Evolutionary conservation across 768 basidiomycete genomes (phyloP), one percentile per base, ranked within the genome.

Genomic region (Fomitopsis serialis): DNA sequence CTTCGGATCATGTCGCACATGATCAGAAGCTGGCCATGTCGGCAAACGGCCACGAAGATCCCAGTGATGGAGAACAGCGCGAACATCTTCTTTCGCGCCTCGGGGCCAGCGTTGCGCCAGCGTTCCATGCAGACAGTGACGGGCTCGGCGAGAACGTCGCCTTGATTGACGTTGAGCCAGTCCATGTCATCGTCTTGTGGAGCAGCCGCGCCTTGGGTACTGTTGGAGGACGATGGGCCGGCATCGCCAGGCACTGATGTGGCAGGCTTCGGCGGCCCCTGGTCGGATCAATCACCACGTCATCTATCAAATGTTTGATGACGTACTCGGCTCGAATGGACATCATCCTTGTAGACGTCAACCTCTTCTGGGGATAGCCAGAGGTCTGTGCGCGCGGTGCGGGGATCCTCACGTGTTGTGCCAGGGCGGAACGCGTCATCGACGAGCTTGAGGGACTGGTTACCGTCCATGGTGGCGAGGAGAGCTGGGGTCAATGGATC

Each of bases 1-100:
- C 61, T 64, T 2, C 56, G 55, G 13, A 64, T 54, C 65, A 66
- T 66, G 40, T 66, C 63, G 42, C 58, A 62, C 9, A 57, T 42
- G 0, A 47, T 34, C 11, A 63, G 53, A n/a, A 60, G 45, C 0
- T 62, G 54, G 0, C 63, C 61, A 45, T 66, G 63, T 7, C 57
- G 49, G 48, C 65, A 66, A 1, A 56, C 50, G 6, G 24, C 48
- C 0, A 59, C 40, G 48, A 64, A 66, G n/a, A 64, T 44, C 0
- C 63, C 61, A 10, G 61, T 60, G 22, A 56, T 46, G 0, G 48
- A 21, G 51, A 63, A 65, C 2, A 63, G 45, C 1, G 58, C 56
- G 48, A 60, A 62, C 61, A 59, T 59, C n/a, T 50, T 54, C 46
- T 62, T 63, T 7, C 56, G 54, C 22, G 47, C 44, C 13, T 62